A percentile compares a stretch with the other conserved stretches of the same genome.
phyloP scores from a whole-genome alignment of 345 rosid genomes.

The Physaria fendleri region DNA sequence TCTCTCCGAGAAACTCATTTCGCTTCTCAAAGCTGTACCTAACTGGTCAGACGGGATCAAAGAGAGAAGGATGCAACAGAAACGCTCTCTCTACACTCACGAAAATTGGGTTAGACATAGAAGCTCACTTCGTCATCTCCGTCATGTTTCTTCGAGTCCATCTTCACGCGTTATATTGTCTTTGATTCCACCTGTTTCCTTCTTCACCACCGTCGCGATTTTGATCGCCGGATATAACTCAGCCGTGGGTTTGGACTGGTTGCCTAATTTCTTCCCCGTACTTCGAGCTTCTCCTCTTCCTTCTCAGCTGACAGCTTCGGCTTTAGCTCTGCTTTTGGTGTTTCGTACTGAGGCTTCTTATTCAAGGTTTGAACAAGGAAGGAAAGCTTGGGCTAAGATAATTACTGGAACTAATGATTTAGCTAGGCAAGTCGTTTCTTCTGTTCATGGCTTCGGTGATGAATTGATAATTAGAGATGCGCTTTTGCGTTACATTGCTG shows the following conservation, averaged over 20 bases:
- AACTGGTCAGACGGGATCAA: slow-evolving; percentile 80
- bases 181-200: slow-evolving; percentile 74
- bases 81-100: slow-evolving; percentile 71
- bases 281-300: slow-evolving; percentile 79
- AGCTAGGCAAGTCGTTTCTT: slow-evolving; percentile 53
- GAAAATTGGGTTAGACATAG: slow-evolving; percentile 79
- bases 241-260: slow-evolving; percentile 46
- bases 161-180: slow-evolving; percentile 84
- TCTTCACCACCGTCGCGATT: slow-evolving; percentile 61
- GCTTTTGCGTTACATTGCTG: slow-evolving; percentile 66
- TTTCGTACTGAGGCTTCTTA: slow-evolving; percentile 95
- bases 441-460: slow-evolving; percentile 39
- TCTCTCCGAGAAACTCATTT: slow-evolving; percentile 32
- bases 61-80: slow-evolving; percentile 75
- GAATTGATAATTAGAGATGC: slow-evolving; percentile 32
- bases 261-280: slow-evolving; percentile 62
- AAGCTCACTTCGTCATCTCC: slow-evolving; percentile 78
- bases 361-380: slow-evolving; percentile 81
- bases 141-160: slow-evolving; percentile 63
- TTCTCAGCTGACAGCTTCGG: slow-evolving; percentile 83
- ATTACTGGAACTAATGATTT: slow-evolving; percentile 66
- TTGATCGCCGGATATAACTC: slow-evolving; percentile 64
- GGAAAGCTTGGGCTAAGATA: slow-evolving; percentile 76
- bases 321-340: slow-evolving; percentile 84
- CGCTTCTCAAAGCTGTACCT: slow-evolving; percentile 63